Conservation (phyloP, 495 filamentous ascomycete genomes). For the Aspergillus ostianus region DNA sequence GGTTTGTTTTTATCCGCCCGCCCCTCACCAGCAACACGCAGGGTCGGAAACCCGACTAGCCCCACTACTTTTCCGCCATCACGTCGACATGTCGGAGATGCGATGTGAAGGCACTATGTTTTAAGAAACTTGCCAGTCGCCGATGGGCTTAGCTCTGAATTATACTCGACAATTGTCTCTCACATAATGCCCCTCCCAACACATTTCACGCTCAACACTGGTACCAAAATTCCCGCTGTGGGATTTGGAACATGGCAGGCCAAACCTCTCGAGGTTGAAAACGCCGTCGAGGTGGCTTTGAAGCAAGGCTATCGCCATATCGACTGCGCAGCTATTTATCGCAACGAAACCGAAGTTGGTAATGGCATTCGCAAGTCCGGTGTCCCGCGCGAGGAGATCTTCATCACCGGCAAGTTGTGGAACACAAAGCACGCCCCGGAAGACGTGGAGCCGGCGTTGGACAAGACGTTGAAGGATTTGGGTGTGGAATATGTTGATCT, state of each 20-base stretch:
- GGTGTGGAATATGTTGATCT: slow-evolving; percentile 67
- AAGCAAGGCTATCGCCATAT: slow-evolving; percentile 66
- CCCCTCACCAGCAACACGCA: too few species aligned
- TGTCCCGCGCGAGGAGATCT: slow-evolving; percentile 62
- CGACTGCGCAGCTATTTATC: slow-evolving; percentile 69
- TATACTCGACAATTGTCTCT: neutral
- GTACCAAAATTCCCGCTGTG: slow-evolving; percentile 37
- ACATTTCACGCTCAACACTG: slow-evolving; percentile 43
- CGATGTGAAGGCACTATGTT: too few species aligned
- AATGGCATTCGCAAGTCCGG: slow-evolving; percentile 56
- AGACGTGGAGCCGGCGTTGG: slow-evolving; percentile 44
- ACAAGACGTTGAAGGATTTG: slow-evolving; percentile 55
- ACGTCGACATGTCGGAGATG: too few species aligned
- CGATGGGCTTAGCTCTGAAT: neutral
- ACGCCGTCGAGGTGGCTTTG: slow-evolving; percentile 43
- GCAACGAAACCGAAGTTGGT: slow-evolving; percentile 66
- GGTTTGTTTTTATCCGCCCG: too few species aligned
- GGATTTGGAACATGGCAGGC: slow-evolving; percentile 40
- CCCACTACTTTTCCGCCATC: too few species aligned
- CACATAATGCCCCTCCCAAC: slow-evolving; percentile 34
- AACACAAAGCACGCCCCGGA: slow-evolving; percentile 34
- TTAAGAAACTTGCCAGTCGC: too few species aligned
- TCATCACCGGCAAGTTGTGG: slow-evolving; percentile 71
- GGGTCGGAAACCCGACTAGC: too few species aligned
- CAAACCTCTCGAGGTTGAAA: slow-evolving; percentile 33